phyloP scores from a whole-genome alignment of 2,329 filamentous ascomycete species.

The Myrmaecium sp. region DNA sequence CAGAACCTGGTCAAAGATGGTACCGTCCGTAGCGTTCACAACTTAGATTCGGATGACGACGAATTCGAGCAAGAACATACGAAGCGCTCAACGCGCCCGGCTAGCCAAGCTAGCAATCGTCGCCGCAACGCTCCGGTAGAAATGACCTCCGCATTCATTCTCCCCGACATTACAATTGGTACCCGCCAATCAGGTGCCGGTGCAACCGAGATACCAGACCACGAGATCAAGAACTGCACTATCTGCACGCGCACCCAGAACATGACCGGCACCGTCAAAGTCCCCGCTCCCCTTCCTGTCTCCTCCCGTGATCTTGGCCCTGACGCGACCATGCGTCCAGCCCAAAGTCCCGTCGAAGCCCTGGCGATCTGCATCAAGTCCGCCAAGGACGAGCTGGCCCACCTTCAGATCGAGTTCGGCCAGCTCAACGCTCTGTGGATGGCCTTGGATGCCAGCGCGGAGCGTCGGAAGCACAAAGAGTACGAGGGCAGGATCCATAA shows the following conservation, averaged over 20 bases:
- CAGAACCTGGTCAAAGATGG: slow-evolving; percentile 4
- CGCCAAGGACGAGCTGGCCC: slow-evolving; percentile 61
- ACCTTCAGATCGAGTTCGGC: slow-evolving; percentile 55
- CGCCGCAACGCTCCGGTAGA: slow-evolving; percentile 32
- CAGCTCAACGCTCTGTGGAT: slow-evolving; percentile 36
- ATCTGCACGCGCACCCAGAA: slow-evolving; percentile 32
- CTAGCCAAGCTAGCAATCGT: slow-evolving; percentile 32
- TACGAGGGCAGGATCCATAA: slow-evolving; percentile 44
- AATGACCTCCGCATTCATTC: slow-evolving; percentile 47
- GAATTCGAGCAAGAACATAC: slow-evolving; percentile 18
- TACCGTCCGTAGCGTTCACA: slow-evolving; percentile 4
- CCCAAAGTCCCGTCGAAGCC: slow-evolving; percentile 52
- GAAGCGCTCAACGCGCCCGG: slow-evolving; percentile 30
- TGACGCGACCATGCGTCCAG: slow-evolving; percentile 41
- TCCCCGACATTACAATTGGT: slow-evolving; percentile 43
- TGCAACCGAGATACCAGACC: slow-evolving; percentile 17
- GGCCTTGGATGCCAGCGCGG: slow-evolving; percentile 33
- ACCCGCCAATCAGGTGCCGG: slow-evolving; percentile 9
- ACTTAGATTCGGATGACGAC: slow-evolving; percentile 6
- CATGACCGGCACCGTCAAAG: slow-evolving; percentile 18
- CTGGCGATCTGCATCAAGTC: slow-evolving; percentile 72
- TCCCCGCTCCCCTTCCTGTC: slow-evolving; percentile 33
- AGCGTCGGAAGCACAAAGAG: slow-evolving; percentile 44
- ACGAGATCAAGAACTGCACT: slow-evolving; percentile 38
- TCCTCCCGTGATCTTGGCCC: slow-evolving; percentile 36